Conservation (phyloP, 305 asterid genomes). For the Fraxinus nigra region DNA sequence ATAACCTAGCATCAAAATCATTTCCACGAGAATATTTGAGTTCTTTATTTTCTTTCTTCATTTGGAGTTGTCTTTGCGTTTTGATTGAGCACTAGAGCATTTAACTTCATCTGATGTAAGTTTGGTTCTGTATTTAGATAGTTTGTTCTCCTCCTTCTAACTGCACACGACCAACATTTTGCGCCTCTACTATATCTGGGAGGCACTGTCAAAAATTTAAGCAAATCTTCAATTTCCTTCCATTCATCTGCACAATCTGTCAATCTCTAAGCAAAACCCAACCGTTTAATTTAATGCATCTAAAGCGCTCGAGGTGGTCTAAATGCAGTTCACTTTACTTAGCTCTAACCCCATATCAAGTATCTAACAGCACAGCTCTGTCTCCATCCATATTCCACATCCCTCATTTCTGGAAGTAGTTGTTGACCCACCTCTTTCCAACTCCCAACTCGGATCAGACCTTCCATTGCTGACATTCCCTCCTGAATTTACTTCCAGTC, state of each 20-base stretch:
- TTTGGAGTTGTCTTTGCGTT: neutral
- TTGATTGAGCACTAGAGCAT: neutral
- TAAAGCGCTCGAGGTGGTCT: neutral
- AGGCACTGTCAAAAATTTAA: neutral
- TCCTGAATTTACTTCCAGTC: neutral
- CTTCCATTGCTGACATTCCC: slow-evolving; percentile 1
- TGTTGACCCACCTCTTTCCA: neutral
- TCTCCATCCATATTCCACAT: neutral
- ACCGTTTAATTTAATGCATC: neutral
- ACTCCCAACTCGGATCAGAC: neutral
- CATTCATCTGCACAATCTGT: neutral
- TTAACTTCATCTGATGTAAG: neutral
- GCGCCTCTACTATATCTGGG: neutral
- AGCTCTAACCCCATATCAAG: neutral
- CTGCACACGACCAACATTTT: neutral
- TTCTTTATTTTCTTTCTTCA: neutral
- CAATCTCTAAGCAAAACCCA: neutral
- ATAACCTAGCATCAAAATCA: neutral
- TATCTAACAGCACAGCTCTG: neutral
- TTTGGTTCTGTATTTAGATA: neutral
- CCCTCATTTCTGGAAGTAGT: neutral
- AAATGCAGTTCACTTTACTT: neutral
- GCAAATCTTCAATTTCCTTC: neutral
- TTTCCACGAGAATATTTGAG: neutral
- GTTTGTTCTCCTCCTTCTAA: neutral